Evolutionary conservation across 2,329 filamentous ascomycete genomes (phyloP).

Genomic region (Alternaria tenuissima): DNA sequence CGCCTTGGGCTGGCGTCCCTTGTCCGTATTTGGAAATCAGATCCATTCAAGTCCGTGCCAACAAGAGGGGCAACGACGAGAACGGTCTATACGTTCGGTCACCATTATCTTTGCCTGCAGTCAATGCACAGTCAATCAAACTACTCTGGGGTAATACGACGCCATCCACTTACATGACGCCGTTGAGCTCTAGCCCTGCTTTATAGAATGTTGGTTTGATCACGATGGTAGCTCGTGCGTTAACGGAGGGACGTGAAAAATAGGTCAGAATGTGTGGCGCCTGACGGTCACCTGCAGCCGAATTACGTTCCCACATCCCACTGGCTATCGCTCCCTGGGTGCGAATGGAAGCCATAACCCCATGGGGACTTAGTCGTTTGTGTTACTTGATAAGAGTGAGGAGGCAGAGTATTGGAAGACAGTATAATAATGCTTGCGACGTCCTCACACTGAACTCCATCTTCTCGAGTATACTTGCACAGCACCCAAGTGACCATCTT

Average conservation of each 20-base stretch:
- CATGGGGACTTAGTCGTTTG: constrained; percentile 33
- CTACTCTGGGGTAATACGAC: constrained; percentile 13
- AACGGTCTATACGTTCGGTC: constrained; percentile 31
- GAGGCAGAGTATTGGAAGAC: constrained; percentile 16
- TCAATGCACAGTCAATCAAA: constrained; percentile 22
- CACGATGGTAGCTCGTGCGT: constrained; percentile 33
- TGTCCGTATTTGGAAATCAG: constrained; percentile 41
- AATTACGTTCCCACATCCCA: constrained; percentile 39
- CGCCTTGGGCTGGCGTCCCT: constrained; percentile 30
- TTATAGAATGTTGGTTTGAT: constrained; percentile 24
- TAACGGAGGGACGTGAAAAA: constrained; percentile 16
- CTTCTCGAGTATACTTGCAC: constrained; percentile 2
- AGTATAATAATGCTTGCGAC: constrained; percentile 33
- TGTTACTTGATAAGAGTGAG: constrained; percentile 39
- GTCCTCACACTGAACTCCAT: constrained; percentile 18
- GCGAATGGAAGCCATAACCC: constrained; percentile 40
- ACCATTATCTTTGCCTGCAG: constrained; percentile 30
- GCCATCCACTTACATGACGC: constrained; percentile 17
- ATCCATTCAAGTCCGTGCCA: constrained; percentile 41
- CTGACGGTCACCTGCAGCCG: constrained; percentile 26
- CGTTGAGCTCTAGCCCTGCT: constrained; percentile 12
- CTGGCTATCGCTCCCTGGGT: constrained; percentile 28
- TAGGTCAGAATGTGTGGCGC: constrained; percentile 27
- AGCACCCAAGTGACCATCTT: not conserved
- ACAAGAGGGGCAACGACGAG: constrained; percentile 36